Percentiles rank a stretch among this genome's conserved stretches.
These are phyloP conservation scores for Wallacemonas sp. DNA, from an alignment of 208 protist genomes.

Conservation along the genomic window DNA sequence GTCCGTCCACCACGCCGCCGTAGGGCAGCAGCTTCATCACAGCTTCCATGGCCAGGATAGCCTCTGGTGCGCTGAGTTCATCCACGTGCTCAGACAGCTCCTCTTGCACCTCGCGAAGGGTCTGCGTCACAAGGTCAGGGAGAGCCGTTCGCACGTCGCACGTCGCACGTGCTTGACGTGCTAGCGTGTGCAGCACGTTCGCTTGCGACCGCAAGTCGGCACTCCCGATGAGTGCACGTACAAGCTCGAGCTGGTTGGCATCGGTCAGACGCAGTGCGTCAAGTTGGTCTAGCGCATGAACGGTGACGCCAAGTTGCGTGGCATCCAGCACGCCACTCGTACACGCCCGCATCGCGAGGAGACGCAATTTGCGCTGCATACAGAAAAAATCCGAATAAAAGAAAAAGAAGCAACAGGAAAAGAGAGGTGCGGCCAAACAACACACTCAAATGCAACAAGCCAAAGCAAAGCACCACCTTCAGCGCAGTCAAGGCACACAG, in stretches of 20 bases:
- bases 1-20: conserved; percentile 8
- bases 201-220: conserved; percentile 46
- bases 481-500: too few species aligned
- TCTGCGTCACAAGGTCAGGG: conserved; percentile 15
- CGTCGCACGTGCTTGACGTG: conserved; percentile 27
- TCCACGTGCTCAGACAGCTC: conserved; percentile 28
- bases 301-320: conserved; percentile 39
- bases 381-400: too few species aligned
- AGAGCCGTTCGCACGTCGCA: conserved; percentile 25
- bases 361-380: conserved; percentile 10
- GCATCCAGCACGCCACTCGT: conserved; percentile 34
- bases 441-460: background rate
- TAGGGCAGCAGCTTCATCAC: conserved; percentile 42
- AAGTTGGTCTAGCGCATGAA: conserved; percentile 47
- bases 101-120: conserved; percentile 33
- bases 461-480: background rate
- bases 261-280: conserved; percentile 25
- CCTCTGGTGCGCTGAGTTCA: conserved; percentile 42
- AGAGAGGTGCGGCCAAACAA: background rate
- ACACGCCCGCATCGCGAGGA: conserved; percentile 30
- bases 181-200: conserved; percentile 52
- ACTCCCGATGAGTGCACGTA: conserved; percentile 18
- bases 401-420: background rate
- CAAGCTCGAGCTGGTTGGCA: conserved; percentile 15
- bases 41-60: conserved; percentile 57